A percentile compares a stretch with the other conserved stretches of the same genome.
phyloP scores from a whole-genome alignment of 2,329 filamentous ascomycete species.

The Exophiala calicioides region DNA sequence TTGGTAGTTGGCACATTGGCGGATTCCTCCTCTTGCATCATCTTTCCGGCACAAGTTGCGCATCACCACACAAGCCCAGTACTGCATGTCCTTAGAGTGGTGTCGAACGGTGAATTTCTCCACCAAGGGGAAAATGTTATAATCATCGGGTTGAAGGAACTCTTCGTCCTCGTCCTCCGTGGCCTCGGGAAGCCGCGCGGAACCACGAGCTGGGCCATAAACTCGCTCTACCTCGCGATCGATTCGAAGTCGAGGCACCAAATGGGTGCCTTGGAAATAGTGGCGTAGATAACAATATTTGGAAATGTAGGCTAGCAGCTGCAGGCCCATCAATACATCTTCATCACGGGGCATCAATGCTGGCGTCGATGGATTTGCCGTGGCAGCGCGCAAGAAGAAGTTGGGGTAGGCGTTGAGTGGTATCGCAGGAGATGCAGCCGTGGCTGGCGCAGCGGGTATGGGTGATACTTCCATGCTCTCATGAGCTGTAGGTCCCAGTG shows the following conservation, averaged over 20 bases:
- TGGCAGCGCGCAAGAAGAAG: conserved; percentile 71
- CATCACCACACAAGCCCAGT: conserved; percentile 99
- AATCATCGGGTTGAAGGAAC: conserved; percentile 87
- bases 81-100: conserved; percentile 96
- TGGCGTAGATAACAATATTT: conserved; percentile 96
- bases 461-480: conserved; percentile 73
- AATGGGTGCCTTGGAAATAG: conserved; percentile 92
- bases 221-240: conserved; percentile 78
- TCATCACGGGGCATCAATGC: conserved; percentile 95
- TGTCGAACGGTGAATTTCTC: conserved; percentile 98
- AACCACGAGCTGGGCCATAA: conserved; percentile 64
- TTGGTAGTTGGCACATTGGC: conserved; percentile 96
- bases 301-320: conserved; percentile 93
- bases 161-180: conserved; percentile 75
- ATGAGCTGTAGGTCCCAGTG: conserved; percentile 66
- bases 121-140: conserved; percentile 97
- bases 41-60: conserved; percentile 97
- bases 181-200: conserved; percentile 41
- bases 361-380: conserved; percentile 69
- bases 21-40: conserved; percentile 87
- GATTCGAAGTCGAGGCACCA: conserved; percentile 89
- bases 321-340: conserved; percentile 96
- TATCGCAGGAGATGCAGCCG: conserved; percentile 71
- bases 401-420: conserved; percentile 75
- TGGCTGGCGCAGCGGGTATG: conserved; percentile 63